Conservation (phyloP, 345 rosid genomes). For the Salix dunnii region DNA sequence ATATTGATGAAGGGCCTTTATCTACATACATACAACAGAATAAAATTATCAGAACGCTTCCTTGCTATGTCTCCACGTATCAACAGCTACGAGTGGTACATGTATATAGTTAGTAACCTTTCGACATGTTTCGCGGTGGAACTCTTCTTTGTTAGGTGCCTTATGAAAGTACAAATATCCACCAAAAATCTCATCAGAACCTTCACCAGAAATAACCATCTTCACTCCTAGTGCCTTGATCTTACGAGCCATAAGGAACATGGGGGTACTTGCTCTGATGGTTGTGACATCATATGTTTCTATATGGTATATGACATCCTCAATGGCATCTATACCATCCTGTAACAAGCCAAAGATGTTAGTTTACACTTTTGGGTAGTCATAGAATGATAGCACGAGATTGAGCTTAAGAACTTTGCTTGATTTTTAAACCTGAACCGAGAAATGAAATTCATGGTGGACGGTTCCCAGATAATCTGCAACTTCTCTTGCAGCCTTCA, state of each 20-base stretch:
- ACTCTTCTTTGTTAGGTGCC: conserved; percentile 86
- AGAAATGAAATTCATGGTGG: conserved; percentile 89
- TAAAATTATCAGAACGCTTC: background rate
- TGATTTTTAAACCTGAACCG: conserved; percentile 56
- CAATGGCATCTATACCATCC: conserved; percentile 94
- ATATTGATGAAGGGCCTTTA: conserved; percentile 85
- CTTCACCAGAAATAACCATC: conserved; percentile 99
- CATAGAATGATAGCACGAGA: background rate
- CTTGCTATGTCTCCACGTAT: background rate
- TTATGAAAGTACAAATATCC: conserved; percentile 96
- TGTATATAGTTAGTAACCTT: conserved; percentile 43
- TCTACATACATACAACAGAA: conserved; percentile 38
- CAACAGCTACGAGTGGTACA: background rate
- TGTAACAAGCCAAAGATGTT: conserved; percentile 19
- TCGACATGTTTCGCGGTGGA: conserved; percentile 81
- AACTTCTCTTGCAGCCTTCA: conserved; percentile 83
- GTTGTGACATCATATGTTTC: conserved; percentile 92
- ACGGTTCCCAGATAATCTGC: conserved; percentile 85
- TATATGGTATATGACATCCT: conserved; percentile 85
- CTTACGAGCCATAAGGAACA: conserved; percentile 90
- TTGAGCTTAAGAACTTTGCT: background rate
- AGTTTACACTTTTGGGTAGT: background rate
- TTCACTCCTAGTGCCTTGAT: conserved; percentile 90
- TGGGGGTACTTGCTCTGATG: conserved; percentile 85
- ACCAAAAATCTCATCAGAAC: conserved; percentile 88